Base-by-base conservation (phyloP, 495 filamentous ascomycete species). In the Hypoxylon crocopeplum region DNA sequence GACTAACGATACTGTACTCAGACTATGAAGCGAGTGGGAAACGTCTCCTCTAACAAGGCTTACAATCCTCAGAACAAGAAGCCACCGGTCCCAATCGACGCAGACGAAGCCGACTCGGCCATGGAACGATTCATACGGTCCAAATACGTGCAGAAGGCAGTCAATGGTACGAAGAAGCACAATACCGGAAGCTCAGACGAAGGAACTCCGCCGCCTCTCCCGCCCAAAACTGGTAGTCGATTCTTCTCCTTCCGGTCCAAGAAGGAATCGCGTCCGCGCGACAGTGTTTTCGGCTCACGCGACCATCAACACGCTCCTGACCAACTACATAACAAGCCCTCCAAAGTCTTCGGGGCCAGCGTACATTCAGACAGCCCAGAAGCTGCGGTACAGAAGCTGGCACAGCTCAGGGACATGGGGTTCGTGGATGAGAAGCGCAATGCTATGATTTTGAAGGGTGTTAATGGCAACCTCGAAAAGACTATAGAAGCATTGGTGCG, bases 51-150 rank as follows among this genome's bases (percentile, higher is more conserved):
- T 49, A 98, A 98, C 78, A 86, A 87, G 70, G 83, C 83, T 45
- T 96, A 87, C 76, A 98, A 98, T 67, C 89, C 95, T 17, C 82
- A 87, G 51, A 89, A 90, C 69, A 82, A 86, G 54, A 89, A 87
- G 59, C 87, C 93, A 2, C 81, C 90, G 4, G 84, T 96, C 15
- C 93, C 95, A 0, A 79, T 94, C 55, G 94, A 96, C 70, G 83
- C 85, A 32, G 95, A 98, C 73, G 92, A 97, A 75, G 86, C 89
- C 41, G 95, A 98, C 64, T 84, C 89, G 12, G 89, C 87, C 30
- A 91, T 98, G 88, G 94, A 98, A 75, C 85, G 88, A 39, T 97
- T 90, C 69, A 96, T 98, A 62, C 83, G 93, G 37, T 86, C 92
- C 58, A 98, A 98, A 75, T 98, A 98, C 70, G 84, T 95, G 71